These are phyloP conservation scores for Candida oleophila DNA, from an alignment of 805 yeast species.

Conservation along the genomic window DNA sequence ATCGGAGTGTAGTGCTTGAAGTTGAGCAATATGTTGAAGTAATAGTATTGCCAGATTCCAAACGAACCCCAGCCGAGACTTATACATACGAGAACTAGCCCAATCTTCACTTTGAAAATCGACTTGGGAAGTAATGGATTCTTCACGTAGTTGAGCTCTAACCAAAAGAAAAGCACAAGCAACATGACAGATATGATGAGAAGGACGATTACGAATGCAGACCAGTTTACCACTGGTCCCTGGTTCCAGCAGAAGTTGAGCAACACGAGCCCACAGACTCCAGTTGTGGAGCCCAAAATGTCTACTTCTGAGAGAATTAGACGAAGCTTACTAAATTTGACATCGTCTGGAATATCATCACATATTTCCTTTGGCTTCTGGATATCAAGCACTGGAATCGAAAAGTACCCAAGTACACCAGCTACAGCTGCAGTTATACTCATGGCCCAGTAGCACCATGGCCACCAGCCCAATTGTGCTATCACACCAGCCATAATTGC, in stretches of 20 bases:
- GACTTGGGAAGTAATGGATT: conserved; percentile 56
- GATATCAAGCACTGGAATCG: conserved; percentile 32
- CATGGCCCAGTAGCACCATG: conserved; percentile 56
- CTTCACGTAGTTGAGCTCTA: conserved; percentile 45
- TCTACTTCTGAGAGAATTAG: conserved; percentile 15
- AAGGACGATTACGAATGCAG: conserved; percentile 56
- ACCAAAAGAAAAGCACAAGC: conserved; percentile 40
- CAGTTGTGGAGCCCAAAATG: conserved; percentile 40
- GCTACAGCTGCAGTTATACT: conserved; percentile 37
- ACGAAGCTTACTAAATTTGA: not conserved
- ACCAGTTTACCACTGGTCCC: conserved; percentile 74
- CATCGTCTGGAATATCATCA: not conserved
- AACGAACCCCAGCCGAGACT: conserved; percentile 76
- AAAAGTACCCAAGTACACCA: conserved; percentile 29
- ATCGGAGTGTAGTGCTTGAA: conserved; percentile 46
- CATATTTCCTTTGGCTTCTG: not conserved
- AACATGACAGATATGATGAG: conserved; percentile 50
- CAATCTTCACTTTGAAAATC: conserved; percentile 44
- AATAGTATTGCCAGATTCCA: conserved; percentile 71
- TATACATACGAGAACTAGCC: conserved; percentile 49
- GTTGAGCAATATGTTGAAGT: conserved; percentile 50
- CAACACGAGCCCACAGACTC: conserved; percentile 58
- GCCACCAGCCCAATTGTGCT: conserved; percentile 52
- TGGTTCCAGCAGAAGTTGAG: conserved; percentile 74
- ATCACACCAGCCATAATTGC: conserved; percentile 50